phyloP scores from a whole-genome alignment of 768 basidiomycete species.

The Pisolithus orientalis region DNA sequence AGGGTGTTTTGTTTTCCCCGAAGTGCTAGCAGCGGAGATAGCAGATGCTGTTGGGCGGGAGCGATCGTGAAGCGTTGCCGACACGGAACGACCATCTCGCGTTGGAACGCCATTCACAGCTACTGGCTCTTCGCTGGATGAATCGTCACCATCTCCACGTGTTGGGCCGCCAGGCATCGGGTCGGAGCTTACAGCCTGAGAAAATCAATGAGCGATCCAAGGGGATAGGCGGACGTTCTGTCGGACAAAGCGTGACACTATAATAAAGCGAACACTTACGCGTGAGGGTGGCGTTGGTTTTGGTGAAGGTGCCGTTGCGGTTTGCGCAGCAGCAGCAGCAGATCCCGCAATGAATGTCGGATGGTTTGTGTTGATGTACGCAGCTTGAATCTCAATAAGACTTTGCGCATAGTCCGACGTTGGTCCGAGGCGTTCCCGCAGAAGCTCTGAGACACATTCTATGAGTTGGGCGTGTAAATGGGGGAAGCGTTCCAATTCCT shows the following conservation, averaged over 20 bases:
- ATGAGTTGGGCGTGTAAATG: slow-evolving; percentile 87
- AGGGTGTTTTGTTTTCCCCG: slow-evolving; percentile 25
- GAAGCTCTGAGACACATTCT: slow-evolving; percentile 93
- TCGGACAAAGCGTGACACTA: slow-evolving; percentile 8
- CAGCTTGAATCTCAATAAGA: slow-evolving; percentile 93
- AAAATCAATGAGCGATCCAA: slow-evolving; percentile 8
- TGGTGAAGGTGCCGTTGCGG: slow-evolving; percentile 35
- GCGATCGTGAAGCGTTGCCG: slow-evolving; percentile 73
- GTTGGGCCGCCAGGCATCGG: slow-evolving; percentile 47
- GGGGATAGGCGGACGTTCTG: slow-evolving; percentile 2
- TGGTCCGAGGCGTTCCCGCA: slow-evolving; percentile 92
- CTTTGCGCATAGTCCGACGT: slow-evolving; percentile 96
- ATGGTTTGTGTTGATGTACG: slow-evolving; percentile 99
- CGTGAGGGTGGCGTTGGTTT: slow-evolving; percentile 42
- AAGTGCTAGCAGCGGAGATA: slow-evolving; percentile 19
- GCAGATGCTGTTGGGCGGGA: slow-evolving; percentile 42
- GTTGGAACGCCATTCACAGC: slow-evolving; percentile 48
- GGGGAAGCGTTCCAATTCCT: slow-evolving; percentile 97
- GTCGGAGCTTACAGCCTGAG: slow-evolving; percentile 60
- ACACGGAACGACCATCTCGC: slow-evolving; percentile 64
- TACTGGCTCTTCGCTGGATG: slow-evolving; percentile 49
- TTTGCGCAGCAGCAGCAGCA: slow-evolving; percentile 53
- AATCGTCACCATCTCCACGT: slow-evolving; percentile 60
- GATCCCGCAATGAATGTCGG: slow-evolving; percentile 87
- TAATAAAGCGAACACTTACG: slow-evolving; percentile 35